Conservation (phyloP, 371 early-diverging fungal species). For the Nematocida displodere region DNA sequence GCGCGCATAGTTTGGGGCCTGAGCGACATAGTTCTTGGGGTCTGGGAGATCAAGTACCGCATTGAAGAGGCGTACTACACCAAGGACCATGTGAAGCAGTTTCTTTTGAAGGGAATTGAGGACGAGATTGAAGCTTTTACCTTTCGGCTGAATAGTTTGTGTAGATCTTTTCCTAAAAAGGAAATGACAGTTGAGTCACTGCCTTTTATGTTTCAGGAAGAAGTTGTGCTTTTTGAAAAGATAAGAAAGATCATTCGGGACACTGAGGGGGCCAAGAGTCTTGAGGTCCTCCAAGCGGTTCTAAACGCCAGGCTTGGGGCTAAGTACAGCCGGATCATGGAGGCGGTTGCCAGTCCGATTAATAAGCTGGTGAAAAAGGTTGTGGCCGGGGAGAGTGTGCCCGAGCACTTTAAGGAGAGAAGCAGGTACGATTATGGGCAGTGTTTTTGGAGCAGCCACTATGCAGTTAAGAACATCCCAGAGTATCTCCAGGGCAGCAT, state of each 20-base stretch:
- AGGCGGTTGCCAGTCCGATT: neutral
- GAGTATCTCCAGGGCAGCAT: neutral
- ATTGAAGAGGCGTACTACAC: constrained; percentile 38
- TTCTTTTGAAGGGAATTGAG: constrained; percentile 33
- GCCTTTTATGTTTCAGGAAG: constrained; percentile 45
- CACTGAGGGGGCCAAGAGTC: neutral
- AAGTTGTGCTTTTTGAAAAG: neutral
- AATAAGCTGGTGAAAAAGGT: constrained; percentile 9
- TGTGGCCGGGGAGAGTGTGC: neutral
- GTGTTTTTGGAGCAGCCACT: constrained; percentile 48
- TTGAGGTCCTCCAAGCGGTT: constrained; percentile 1
- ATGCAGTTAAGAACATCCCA: constrained; percentile 8
- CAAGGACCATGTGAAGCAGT: neutral
- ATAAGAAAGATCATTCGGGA: constrained; percentile 3
- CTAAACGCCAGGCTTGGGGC: neutral
- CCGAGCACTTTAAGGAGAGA: constrained; percentile 31
- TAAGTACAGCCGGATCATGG: neutral
- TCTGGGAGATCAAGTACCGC: constrained; percentile 28
- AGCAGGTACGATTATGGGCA: constrained; percentile 18
- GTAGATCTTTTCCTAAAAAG: neutral
- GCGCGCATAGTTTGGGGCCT: constrained; percentile 1
- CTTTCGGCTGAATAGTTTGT: neutral
- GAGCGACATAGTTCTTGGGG: constrained; percentile 11
- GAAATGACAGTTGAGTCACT: neutral
- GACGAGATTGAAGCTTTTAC: constrained; percentile 18